Conservation (phyloP, 192 early-diverging fungal genomes). For the Coemansia pectinata region DNA sequence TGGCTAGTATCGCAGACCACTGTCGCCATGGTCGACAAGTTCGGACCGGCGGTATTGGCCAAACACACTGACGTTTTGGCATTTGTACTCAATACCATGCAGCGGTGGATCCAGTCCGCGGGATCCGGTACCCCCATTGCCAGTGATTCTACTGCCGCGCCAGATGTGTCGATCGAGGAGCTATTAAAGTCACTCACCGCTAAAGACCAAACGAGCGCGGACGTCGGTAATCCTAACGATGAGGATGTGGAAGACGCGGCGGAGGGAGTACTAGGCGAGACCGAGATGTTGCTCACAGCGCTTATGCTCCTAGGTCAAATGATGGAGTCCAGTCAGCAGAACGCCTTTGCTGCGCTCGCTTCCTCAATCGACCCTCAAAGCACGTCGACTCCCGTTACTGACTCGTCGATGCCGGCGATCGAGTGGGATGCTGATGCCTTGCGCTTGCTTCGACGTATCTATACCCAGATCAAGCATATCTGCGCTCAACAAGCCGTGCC, state of each 20-base stretch:
- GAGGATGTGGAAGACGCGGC: slow-evolving; percentile 19
- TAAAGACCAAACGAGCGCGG: background rate
- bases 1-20: slow-evolving; percentile 53
- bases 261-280: slow-evolving; percentile 56
- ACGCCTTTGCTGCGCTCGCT: slow-evolving; percentile 12
- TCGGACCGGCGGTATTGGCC: slow-evolving; percentile 74
- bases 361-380: background rate
- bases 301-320: slow-evolving; percentile 66
- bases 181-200: slow-evolving; percentile 17
- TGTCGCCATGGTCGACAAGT: slow-evolving; percentile 61
- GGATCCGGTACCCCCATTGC: slow-evolving; percentile 9
- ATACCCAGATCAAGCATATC: slow-evolving; percentile 15
- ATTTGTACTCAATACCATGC: slow-evolving; percentile 66
- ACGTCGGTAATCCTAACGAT: slow-evolving; percentile 5
- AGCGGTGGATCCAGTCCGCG: slow-evolving; percentile 27
- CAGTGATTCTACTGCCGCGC: background rate
- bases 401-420: slow-evolving; percentile 10
- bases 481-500: background rate
- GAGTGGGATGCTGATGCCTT: slow-evolving; percentile 18
- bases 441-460: slow-evolving; percentile 31
- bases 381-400: background rate
- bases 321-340: slow-evolving; percentile 57
- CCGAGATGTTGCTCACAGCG: slow-evolving; percentile 60
- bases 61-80: slow-evolving; percentile 75
- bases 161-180: slow-evolving; percentile 12